A percentile compares a stretch with the other conserved stretches of the same genome.
Evolutionary conservation across 116 monocot genomes (phyloP).

Genomic region (Trichopus zeylanicus): DNA sequence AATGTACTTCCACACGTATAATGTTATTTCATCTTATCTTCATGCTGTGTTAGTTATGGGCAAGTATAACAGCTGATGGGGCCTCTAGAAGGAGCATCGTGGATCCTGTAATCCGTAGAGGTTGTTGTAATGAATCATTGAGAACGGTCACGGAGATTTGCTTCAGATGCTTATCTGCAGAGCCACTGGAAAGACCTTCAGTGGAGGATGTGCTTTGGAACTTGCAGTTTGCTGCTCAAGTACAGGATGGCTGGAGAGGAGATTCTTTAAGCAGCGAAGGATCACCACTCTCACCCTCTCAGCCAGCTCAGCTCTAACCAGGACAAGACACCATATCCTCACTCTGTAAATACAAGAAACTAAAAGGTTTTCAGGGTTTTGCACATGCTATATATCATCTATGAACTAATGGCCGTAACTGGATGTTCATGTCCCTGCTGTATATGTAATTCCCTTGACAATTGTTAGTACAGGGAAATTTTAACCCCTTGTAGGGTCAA

Average conservation of each 20-base stretch:
- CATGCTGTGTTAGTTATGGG: conserved; percentile 36
- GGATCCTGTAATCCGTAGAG: conserved; percentile 39
- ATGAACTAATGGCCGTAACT: too few relatives aligned
- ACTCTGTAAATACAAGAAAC: not conserved
- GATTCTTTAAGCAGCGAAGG: conserved; percentile 65
- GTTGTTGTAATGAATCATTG: conserved; percentile 59
- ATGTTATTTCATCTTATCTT: not conserved
- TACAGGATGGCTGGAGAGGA: conserved; percentile 77
- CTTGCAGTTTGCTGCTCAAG: conserved; percentile 92
- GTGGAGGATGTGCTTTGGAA: conserved; percentile 98
- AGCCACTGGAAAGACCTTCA: conserved; percentile 69
- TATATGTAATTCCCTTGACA: too few relatives aligned
- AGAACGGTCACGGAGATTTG: conserved; percentile 81
- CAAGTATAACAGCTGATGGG: conserved; percentile 42
- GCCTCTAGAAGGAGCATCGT: conserved; percentile 32
- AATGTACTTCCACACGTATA: too few relatives aligned
- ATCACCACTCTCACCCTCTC: conserved; percentile 33
- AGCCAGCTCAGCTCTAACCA: conserved; percentile 9
- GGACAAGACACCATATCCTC: too few relatives aligned
- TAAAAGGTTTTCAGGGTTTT: not conserved
- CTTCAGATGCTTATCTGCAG: conserved; percentile 59
- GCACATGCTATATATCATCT: too few relatives aligned
- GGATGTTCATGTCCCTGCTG: too few relatives aligned
- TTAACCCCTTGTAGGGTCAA: too few relatives aligned
- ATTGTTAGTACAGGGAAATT: too few relatives aligned